Evolutionary conservation across 176 grass and related monocot species (phyloP), one percentile per base, ranked within the genome.

Genomic region (Carex scoparia): DNA sequence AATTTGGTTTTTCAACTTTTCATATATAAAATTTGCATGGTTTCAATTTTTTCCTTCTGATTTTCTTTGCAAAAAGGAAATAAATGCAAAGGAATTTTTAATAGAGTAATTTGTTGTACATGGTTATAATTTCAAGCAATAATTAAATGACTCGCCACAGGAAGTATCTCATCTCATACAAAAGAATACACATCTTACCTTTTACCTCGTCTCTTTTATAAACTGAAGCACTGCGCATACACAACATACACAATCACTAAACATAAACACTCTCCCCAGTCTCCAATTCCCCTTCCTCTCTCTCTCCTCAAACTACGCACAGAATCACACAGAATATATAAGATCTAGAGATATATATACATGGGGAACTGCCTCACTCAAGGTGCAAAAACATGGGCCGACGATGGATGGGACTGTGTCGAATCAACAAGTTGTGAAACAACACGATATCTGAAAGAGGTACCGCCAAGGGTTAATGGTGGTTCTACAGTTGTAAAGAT

Each of bases 321-420:
- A 81, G 32, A 80, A 3, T 62, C 30, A 79, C 32, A 51, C 8
- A 32, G 3, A 32, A 79, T 23, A 23, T 23, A 23, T 0, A 31
- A 60, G 27, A 35, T 2, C 10, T 11, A 35, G 9, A 81, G n/a
- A 58, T 51, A 64, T 2, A 42, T 51, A 64, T 2, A 42, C 40
- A 83, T 83, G 80, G 80, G 80, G 61, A 83, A 83, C 19, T 83
- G 80, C 62, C 18, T 83, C 5, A 32, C 61, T 68, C 80, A 67
- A 48, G 62, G 80, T 66, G 18, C 42, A 32, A 83, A 55, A 55
- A 83, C 80, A 65, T 83, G 80, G 61, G 61, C 80, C 2, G 80
- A 83, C 6, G 11, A 83, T 51, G 80, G 54, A 83, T 83, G 33
- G 59, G 61, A 8, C 42, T 5, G 44, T 9, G 1, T 63, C 61